Conservation (phyloP, 2,329 filamentous ascomycete genomes). For the Diaporthe sp. region DNA sequence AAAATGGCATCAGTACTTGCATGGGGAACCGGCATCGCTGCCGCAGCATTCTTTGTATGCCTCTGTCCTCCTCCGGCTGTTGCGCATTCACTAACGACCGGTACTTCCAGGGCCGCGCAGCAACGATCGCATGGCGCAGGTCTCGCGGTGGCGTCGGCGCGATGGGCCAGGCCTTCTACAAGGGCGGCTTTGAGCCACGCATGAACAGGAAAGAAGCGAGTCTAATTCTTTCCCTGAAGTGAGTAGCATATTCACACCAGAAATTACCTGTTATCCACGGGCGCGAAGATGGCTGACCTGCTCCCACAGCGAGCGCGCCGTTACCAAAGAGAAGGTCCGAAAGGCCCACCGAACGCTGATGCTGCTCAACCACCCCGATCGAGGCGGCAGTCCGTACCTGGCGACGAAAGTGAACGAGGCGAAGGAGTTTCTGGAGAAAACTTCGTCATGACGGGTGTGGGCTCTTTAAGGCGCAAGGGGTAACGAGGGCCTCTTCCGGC, state of each 20-base stretch:
- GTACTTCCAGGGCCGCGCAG: conserved; percentile 82
- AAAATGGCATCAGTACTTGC: conserved; percentile 70
- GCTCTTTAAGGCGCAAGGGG: not conserved
- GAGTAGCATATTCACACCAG: conserved; percentile 46
- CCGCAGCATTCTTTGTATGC: conserved; percentile 73
- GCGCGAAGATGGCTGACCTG: conserved; percentile 3
- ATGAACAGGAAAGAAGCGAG: conserved; percentile 95
- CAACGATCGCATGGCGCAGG: conserved; percentile 87
- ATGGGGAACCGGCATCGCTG: conserved; percentile 72
- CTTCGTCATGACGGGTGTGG: conserved; percentile 45
- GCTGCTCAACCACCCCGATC: conserved; percentile 97
- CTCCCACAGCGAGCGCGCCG: conserved; percentile 78
- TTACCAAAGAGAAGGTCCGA: conserved; percentile 93
- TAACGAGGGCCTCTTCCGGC: not conserved
- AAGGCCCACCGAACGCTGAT: conserved; percentile 96
- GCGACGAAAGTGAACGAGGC: conserved; percentile 99
- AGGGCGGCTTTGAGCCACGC: conserved; percentile 95
- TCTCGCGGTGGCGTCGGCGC: conserved; percentile 83
- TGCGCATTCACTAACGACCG: conserved; percentile 30
- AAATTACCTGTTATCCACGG: not conserved
- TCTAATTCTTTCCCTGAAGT: conserved; percentile 92
- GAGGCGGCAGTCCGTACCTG: conserved; percentile 94
- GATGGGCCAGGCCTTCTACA: conserved; percentile 94
- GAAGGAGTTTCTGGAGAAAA: conserved; percentile 94
- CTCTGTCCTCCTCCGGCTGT: not conserved